Base-by-base conservation (phyloP, 2,329 filamentous ascomycete genomes). In the Arthroderma sp. region DNA sequence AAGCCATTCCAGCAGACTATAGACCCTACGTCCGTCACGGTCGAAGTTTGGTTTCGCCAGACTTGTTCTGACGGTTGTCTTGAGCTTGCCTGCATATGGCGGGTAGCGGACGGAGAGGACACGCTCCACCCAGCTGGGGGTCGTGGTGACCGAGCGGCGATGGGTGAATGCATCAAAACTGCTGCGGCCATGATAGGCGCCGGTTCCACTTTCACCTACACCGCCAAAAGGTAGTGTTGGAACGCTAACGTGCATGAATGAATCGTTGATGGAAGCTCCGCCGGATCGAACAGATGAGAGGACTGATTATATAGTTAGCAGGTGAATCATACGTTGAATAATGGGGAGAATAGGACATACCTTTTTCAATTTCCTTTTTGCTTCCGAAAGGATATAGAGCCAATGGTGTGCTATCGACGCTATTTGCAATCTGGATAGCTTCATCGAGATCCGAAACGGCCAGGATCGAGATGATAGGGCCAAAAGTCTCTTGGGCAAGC, bases 381-480 rank as follows among this genome's bases (percentile, higher is more conserved):
- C 73, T 82, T 44, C 88, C 89, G 64, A 96, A 96, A 4, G 84
- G 77, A 61, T 86, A 94, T 38, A 95, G 70, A 6, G 82, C 80
- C 36, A 98, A 71, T 0, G 91, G 88, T 0, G 88, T 95, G 42
- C 80, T 74, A 63, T 94, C 81, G 40, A 95, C 76, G 44, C 75
- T 68, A 62, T 93, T 89, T 50, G 86, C 86, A 51, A 87, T 77
- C 34, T 72, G 73, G 60, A 96, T 87, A 41, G 88, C 89, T 56
- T 93, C 78, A 52, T 94, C 84, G n/a, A 95, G 71, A 54, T 78
- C 74, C 51, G 86, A 75, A 45, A 86, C 82, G 0, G 86, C 75
- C 44, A 94, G 68, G 50, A 96, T 78, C 50, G 85, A 81, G 53
- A 94, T 86, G 48, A 94, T 73, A n/a, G 91, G 91, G 5, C 89